A percentile compares a stretch with the other conserved stretches of the same genome.
These are phyloP conservation scores for Mycena chlorophos DNA, from an alignment of 768 basidiomycete genomes.

Conservation along the genomic window DNA sequence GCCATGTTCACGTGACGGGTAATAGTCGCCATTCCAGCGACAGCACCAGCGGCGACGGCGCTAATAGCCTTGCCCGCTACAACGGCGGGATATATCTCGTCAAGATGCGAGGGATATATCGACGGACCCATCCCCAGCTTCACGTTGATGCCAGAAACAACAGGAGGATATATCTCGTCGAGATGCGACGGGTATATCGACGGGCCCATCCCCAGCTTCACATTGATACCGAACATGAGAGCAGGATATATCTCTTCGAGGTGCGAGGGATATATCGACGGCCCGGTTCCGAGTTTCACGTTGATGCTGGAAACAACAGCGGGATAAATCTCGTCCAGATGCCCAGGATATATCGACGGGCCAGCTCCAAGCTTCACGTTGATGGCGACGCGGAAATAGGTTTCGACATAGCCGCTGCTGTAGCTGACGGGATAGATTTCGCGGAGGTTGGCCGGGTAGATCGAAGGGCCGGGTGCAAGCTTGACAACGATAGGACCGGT, in stretches of 20 bases:
- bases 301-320: not conserved
- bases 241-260: not conserved
- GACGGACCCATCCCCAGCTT: not conserved
- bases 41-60: too few species aligned
- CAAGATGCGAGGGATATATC: not conserved
- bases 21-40: too few species aligned
- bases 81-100: slow-evolving; percentile 1
- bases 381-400: too few species aligned
- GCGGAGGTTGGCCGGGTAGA: slow-evolving; percentile 12
- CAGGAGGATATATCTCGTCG: slow-evolving; percentile 9
- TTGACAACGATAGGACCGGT: not conserved
- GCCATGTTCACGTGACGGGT: too few species aligned
- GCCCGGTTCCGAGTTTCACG: not conserved
- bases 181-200: not conserved
- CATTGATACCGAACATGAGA: not conserved
- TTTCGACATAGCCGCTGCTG: slow-evolving; percentile 13
- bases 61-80: too few species aligned
- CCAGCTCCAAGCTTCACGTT: not conserved
- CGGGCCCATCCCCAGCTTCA: not conserved
- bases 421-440: slow-evolving; percentile 31
- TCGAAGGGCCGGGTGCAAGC: slow-evolving; percentile 12
- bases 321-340: slow-evolving; percentile 10
- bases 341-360: slow-evolving; percentile 12
- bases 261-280: not conserved
- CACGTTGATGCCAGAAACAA: not conserved